Percentiles rank a stretch among this genome's conserved stretches.
These are phyloP conservation scores for Parastagonospora nodorum DNA, from an alignment of 2,329 filamentous ascomycete genomes.

Conservation along the genomic window DNA sequence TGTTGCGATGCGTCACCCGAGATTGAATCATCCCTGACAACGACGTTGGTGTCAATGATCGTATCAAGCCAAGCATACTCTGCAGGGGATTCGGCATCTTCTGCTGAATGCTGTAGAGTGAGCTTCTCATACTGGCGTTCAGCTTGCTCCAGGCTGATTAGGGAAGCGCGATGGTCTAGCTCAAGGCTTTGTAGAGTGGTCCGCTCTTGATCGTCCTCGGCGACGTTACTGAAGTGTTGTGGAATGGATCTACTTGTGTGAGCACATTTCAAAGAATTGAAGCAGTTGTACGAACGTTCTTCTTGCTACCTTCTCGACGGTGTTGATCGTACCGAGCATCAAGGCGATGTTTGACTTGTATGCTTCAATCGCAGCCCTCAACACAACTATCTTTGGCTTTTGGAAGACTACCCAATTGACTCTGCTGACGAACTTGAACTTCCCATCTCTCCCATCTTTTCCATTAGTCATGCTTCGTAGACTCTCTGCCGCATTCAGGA, in stretches of 20 bases:
- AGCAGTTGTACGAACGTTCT: constrained; percentile 5
- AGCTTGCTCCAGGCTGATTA: constrained; percentile 20
- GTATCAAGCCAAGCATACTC: not conserved
- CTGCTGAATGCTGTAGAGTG: not conserved
- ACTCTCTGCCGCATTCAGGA: constrained; percentile 17
- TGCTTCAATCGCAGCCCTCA: constrained; percentile 25
- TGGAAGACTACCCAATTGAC: constrained; percentile 26
- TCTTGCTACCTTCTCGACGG: constrained; percentile 22
- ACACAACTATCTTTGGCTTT: constrained; percentile 21
- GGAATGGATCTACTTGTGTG: not conserved
- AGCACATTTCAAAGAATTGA: not conserved
- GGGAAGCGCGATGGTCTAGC: constrained; percentile 16
- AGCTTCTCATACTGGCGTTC: constrained; percentile 9
- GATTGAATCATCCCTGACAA: not conserved
- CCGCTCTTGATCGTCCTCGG: constrained; percentile 18
- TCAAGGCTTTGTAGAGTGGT: constrained; percentile 17
- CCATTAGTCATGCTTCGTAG: constrained; percentile 12
- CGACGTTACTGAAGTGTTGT: not conserved
- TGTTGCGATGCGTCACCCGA: not conserved
- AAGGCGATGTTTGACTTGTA: constrained; percentile 27
- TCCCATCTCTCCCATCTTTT: constrained; percentile 21
- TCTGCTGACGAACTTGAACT: constrained; percentile 14
- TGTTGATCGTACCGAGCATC: constrained; percentile 26
- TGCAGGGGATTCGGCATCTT: not conserved
- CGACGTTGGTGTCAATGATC: not conserved